Evolutionary conservation across 2,329 filamentous ascomycete genomes (phyloP).

Genomic region (Aspergillus texensis): DNA sequence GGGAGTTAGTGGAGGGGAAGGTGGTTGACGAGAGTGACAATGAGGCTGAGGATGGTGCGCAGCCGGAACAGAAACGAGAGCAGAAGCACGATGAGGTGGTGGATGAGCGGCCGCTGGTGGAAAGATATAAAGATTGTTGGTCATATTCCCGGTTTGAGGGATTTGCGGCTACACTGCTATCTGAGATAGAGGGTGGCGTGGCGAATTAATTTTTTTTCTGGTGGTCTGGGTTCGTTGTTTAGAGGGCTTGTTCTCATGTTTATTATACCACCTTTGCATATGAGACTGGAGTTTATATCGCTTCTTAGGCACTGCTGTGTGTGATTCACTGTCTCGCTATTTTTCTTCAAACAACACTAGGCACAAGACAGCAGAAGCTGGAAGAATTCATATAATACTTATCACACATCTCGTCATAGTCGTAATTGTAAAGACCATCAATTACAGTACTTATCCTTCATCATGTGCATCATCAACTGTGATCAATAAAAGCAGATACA

Average conservation of each 20-base stretch:
- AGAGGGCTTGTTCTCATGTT: background rate
- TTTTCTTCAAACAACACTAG: background rate
- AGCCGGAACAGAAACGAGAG: slow-evolving; percentile 12
- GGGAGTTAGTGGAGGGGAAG: slow-evolving; percentile 74
- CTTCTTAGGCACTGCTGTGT: background rate
- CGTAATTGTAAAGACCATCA: background rate
- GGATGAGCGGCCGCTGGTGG: slow-evolving; percentile 42
- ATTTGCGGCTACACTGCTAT: slow-evolving; percentile 41
- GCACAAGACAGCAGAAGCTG: background rate
- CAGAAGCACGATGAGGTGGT: slow-evolving; percentile 15
- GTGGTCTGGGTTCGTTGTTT: background rate
- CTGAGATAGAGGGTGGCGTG: slow-evolving; percentile 28
- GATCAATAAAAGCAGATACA: background rate
- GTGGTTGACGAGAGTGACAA: slow-evolving; percentile 28
- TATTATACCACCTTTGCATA: slow-evolving; percentile 6
- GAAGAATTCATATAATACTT: background rate
- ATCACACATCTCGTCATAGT: background rate
- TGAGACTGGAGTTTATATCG: background rate
- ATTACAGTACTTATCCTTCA: background rate
- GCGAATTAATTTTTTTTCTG: background rate
- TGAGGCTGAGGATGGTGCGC: slow-evolving; percentile 26
- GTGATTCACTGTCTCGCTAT: background rate
- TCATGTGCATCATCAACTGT: background rate
- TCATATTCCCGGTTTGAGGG: slow-evolving; percentile 46
- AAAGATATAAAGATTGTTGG: slow-evolving; percentile 48